Percentiles rank a stretch among this genome's conserved stretches.
phyloP scores from a whole-genome alignment of 1,139 yeast genomes.

The Zygosaccharomyces pseudobailii region DNA sequence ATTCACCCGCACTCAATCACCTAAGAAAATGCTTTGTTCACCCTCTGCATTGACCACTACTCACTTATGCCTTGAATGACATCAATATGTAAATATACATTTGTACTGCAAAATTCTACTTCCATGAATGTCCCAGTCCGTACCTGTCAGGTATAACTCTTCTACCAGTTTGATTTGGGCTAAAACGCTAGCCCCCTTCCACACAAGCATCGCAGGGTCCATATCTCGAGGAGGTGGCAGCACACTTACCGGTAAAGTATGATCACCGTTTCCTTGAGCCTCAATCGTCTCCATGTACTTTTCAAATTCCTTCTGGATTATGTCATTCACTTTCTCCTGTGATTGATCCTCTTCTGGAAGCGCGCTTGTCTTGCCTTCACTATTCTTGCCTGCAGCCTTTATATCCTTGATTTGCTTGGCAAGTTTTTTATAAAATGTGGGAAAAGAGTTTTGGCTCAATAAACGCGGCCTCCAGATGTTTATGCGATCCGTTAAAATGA shows the following conservation, averaged over 20 bases:
- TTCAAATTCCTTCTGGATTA: conserved; percentile 42
- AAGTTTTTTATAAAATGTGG: conserved; percentile 46
- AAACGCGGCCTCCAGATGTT: conserved; percentile 76
- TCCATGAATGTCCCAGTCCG: conserved; percentile 86
- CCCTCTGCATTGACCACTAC: neutral
- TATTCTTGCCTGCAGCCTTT: conserved; percentile 20
- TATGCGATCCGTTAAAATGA: conserved; percentile 72
- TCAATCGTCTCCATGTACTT: conserved; percentile 38
- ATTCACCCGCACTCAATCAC: too few species aligned
- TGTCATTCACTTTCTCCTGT: conserved; percentile 33
- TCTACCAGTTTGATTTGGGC: conserved; percentile 78
- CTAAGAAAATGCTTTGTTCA: neutral
- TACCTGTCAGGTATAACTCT: conserved; percentile 75
- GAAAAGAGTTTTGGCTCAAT: conserved; percentile 49
- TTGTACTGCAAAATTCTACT: conserved; percentile 77
- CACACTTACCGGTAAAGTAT: conserved; percentile 48
- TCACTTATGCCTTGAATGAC: neutral
- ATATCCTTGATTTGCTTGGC: conserved; percentile 35
- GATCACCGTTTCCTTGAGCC: conserved; percentile 38
- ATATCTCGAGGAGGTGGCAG: conserved; percentile 85
- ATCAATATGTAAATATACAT: conserved; percentile 70
- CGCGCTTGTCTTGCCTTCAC: conserved; percentile 14
- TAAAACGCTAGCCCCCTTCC: conserved; percentile 94
- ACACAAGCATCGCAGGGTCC: conserved; percentile 74
- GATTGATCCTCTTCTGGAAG: conserved; percentile 32